A percentile compares a stretch with the other conserved stretches of the same genome.
Conservation (phyloP, 257 asterid genomes). For the Nicotiana paniculata region DNA sequence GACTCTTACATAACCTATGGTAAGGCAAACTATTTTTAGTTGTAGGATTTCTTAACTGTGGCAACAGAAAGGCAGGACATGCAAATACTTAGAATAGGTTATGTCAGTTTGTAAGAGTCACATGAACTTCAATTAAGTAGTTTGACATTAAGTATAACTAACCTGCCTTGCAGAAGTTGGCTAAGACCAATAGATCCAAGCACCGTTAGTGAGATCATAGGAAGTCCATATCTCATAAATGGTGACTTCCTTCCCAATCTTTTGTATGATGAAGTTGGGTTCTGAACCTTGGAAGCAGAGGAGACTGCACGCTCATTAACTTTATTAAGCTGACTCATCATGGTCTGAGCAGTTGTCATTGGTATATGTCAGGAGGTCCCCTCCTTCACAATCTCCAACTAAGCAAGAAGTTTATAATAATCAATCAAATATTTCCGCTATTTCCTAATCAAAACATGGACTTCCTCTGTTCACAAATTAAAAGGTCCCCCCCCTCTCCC, state of each 20-base stretch:
- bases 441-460: neutral
- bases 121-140: neutral
- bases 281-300: constrained; percentile 22
- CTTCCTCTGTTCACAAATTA: neutral
- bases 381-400: constrained; percentile 14
- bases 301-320: constrained; percentile 21
- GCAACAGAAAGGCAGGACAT: neutral
- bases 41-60: neutral
- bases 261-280: constrained; percentile 41
- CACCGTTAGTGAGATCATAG: constrained; percentile 89
- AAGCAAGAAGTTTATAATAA: neutral
- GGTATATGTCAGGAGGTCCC: constrained; percentile 3
- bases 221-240: constrained; percentile 82
- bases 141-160: constrained; percentile 17
- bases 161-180: constrained; percentile 95
- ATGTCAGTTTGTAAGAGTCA: neutral
- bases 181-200: constrained; percentile 91
- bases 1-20: neutral
- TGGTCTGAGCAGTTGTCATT: constrained; percentile 25
- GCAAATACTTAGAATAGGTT: neutral
- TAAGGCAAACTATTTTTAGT: neutral
- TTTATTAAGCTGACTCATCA: constrained; percentile 27
- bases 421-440: neutral
- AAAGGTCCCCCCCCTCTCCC: too few relatives aligned
- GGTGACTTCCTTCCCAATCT: constrained; percentile 85